phyloP scores from a whole-genome alignment of 2,329 filamentous ascomycete genomes.

The Venturia effusa region DNA sequence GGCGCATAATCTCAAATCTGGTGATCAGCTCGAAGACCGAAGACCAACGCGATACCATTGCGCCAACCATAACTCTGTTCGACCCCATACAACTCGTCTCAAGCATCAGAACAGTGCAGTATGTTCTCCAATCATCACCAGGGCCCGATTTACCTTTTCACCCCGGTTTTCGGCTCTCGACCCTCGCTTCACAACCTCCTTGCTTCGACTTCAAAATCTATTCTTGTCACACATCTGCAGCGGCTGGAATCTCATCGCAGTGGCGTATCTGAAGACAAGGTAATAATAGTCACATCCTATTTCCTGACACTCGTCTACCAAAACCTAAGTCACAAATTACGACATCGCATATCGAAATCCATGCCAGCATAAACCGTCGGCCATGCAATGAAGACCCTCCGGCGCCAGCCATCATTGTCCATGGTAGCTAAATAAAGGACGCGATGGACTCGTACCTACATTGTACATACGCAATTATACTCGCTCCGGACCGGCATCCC shows the following conservation, averaged over 20 bases:
- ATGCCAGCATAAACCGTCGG: background rate
- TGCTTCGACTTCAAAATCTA: background rate
- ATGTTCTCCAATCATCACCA: background rate
- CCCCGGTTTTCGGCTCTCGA: background rate
- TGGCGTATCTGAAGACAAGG: background rate
- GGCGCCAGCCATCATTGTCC: background rate
- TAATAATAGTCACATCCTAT: background rate
- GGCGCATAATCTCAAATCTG: too few species aligned
- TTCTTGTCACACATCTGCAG: background rate
- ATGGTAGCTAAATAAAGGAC: background rate
- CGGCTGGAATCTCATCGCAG: background rate
- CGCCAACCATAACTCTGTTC: background rate
- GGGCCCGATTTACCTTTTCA: background rate
- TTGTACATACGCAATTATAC: background rate
- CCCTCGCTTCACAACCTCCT: background rate
- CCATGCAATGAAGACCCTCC: background rate
- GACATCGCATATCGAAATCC: background rate
- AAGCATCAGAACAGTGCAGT: too few species aligned
- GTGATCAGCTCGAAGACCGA: background rate
- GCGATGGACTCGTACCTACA: background rate
- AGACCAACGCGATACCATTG: background rate
- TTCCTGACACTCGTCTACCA: background rate
- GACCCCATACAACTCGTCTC: too few species aligned
- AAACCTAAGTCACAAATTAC: background rate
- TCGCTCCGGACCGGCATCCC: background rate